Evolutionary conservation across 192 early-diverging fungal species (phyloP), one percentile per base, ranked within the genome.

Genomic region (Oehlia diaphana): DNA sequence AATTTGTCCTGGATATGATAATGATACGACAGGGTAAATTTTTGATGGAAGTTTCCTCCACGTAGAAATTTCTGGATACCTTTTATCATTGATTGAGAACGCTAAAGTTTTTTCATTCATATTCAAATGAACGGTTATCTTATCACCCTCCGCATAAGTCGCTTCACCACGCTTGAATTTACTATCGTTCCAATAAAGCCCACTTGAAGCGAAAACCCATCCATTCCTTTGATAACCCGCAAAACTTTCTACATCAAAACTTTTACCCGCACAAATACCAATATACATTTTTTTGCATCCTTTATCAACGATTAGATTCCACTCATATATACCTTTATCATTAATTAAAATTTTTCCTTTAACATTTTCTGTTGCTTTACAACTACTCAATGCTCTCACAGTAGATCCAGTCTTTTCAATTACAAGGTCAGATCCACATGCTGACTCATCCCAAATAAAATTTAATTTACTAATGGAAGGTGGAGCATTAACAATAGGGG

Each of bases 61-160:
- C 13, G 71, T 44, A 26, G 47, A 64, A 42, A 23, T 9, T 23
- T 3, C 35, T 33, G 50, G 53, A 64, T 75, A 76, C 3, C 10
- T 80, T 35, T 19, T 47, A 13, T 58, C 79, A 26, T 81, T 81
- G 19, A 81, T 68, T 16, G 80, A 66, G 12, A 67, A 77, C 2
- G 28, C 33, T 8, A 26, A 63, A 3, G 76, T 78, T 47, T 63
- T 62, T n/a, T 37, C 50, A 13, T 42, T 69, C 80, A 81, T 81
- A 23, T 81, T 42, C 3, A 81, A 3, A 66, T 81, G 61, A 49
- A 81, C 35, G 4, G 72, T 81, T 31, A 81, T 37, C 14, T n/a
- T 62, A 35, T 53, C 61, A 53, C 72, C 72, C 14, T 28, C 16
- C 2, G 26, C 53, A 66, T 78, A 80, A 31, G 37, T 31, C 12